These are phyloP conservation scores for Mucuna pruriens DNA, from an alignment of 306 rosid genomes.

Conservation along the genomic window DNA sequence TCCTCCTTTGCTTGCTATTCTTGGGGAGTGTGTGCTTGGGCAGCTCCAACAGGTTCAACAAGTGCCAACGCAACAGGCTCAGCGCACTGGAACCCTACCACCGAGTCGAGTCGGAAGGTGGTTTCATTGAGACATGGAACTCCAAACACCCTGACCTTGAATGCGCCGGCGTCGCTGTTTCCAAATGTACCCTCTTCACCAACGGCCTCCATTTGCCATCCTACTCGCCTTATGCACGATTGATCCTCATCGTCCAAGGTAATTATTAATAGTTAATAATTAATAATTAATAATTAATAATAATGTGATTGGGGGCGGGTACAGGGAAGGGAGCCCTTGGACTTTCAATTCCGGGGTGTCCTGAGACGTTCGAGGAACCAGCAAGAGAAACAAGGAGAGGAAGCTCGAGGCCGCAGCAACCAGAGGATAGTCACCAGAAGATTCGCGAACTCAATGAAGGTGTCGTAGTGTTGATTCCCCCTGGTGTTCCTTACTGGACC, in stretches of 20 bases:
- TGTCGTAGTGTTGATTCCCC: conserved; percentile 37
- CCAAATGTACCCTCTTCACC: conserved; percentile 28
- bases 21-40: conserved; percentile 43
- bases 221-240: conserved; percentile 16
- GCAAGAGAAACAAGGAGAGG: not conserved
- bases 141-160: conserved; percentile 32
- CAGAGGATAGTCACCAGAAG: conserved; percentile 42
- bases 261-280: too few species aligned
- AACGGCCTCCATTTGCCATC: conserved; percentile 47
- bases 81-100: conserved; percentile 43
- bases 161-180: conserved; percentile 41
- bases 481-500: conserved; percentile 47
- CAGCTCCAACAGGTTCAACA: not conserved
- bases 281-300: too few species aligned
- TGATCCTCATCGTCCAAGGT: conserved; percentile 37
- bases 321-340: conserved; percentile 42
- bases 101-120: conserved; percentile 40
- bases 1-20: conserved; percentile 10
- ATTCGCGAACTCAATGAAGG: conserved; percentile 26
- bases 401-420: not conserved
- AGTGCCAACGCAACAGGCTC: conserved; percentile 36
- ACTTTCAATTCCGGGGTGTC: conserved; percentile 26
- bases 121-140: conserved; percentile 40
- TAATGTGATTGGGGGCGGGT: not conserved
- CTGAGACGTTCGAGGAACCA: conserved; percentile 31